Evolutionary conservation across 2,329 filamentous ascomycete genomes (phyloP), one percentile per base, ranked within the genome.

Genomic region (Claviceps monticola): DNA sequence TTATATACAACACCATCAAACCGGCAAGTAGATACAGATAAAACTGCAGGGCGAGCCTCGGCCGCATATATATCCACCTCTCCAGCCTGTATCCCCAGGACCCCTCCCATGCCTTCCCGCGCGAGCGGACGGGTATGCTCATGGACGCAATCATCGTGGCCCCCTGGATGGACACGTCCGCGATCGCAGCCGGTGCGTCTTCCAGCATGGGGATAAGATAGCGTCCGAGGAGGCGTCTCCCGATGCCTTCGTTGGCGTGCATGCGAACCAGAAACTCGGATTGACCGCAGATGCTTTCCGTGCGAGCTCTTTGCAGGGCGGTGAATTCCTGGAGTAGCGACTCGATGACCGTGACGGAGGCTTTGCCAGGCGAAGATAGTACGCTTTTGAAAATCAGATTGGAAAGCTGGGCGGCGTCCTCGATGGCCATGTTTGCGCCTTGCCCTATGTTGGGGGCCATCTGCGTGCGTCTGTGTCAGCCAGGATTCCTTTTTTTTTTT

Each of bases 371-470:
- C 11, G 9, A 23, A 1, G 42, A 21, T 19, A 21, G 42, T n/a
- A 14, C 4, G 9, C 4, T 14, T 16, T 44, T 23, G 19, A 5
- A 23, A 4, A 59, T 43, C 5, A 53, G 21, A 7, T 56, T 59
- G 16, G 56, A 44, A 14, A 59, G 45, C 1, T 49, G 55, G 4
- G 55, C 56, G 2, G 51, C 55, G 34, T 56, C 55, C 23, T 58
- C 56, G 17, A 59, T 56, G 11, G 56, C 56, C 54, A 56, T 52
- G 38, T 59, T 59, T 34, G 55, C 56, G 4, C 57, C 57, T 29
- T 59, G 57, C 4, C 57, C 57, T 2, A 56, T 54, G 44, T 55
- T 57, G 29, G 56, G 54, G 9, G 55, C 53, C 53, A 58, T 52
- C 56, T 58, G 39, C 39, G 16, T 58, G 39, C 39, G 16, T 34